Evolutionary conservation across 495 filamentous ascomycete species (phyloP), one percentile per base, ranked within the genome.

Genomic region (Acidiella bohemica): DNA sequence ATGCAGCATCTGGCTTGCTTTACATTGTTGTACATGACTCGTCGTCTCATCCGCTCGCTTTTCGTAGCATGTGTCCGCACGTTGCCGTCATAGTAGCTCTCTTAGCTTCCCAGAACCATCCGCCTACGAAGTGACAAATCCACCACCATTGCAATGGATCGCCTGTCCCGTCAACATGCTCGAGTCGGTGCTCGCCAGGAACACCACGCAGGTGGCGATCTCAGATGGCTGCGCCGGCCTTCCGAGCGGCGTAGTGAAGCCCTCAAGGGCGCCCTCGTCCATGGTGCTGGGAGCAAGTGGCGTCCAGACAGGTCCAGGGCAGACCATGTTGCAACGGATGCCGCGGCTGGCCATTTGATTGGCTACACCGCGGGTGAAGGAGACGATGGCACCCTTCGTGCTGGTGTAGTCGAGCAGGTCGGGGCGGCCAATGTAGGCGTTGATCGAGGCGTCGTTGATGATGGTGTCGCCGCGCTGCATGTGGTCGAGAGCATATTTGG

Each of bases 341-440:
- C 82, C 84, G 32, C 77, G 73, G 37, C 55, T 50, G 7, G 82
- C 53, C 49, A 78, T 73, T 55, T 88, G 80, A 56, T 85, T 90
- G 27, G 76, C 78, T 11, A 93, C 64, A 10, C 69, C 81, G 11
- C 81, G 76, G 0, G 81, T 87, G 62, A 92, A 88, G 12, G 82
- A 70, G 3, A 92, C 63, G 44, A 90, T 81, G 39, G 83, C 82
- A 36, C 84, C 84, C 55, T 92, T 92, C 28, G 75, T 81, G 7
- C 79, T 72, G 2, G 82, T 85, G 62, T 93, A 90, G 61, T 93
- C 84, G 20, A 92, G 70, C 1, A 92, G 71, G 53, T 90, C 82
- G 0, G 76, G 77, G 11, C 81, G 78, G 23, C 82, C 82, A 44
- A 84, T 73, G 64, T 88, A 93, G 22, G 76, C 78, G 59, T 90